Percentiles rank a stretch among this genome's conserved stretches.
phyloP scores from a whole-genome alignment of 257 asterid species.

The Prunella vulgaris region DNA sequence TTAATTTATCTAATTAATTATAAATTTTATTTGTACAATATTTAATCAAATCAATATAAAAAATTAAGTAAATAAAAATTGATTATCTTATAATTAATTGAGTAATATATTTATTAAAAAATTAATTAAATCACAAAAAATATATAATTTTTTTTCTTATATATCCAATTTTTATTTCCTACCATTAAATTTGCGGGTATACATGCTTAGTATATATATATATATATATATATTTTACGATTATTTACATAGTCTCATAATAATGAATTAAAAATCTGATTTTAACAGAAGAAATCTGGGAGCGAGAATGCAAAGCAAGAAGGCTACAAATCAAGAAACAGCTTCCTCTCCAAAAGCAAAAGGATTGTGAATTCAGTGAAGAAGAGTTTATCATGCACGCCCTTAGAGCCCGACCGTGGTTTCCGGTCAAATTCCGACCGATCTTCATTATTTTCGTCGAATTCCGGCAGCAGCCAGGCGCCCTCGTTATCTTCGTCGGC shows the following conservation, averaged over 20 bases:
- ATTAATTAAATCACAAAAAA: no score
- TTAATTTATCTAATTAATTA: no score
- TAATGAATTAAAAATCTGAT: not conserved
- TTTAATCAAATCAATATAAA: no score
- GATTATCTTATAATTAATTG: no score
- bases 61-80: no score
- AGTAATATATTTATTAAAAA: no score
- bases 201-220: no score
- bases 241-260: not conserved
- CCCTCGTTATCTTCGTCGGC: slow-evolving; percentile 23
- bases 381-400: slow-evolving; percentile 23
- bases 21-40: no score
- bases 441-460: slow-evolving; percentile 33
- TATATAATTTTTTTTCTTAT: no score
- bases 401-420: slow-evolving; percentile 5
- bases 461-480: not conserved
- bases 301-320: slow-evolving; percentile 16
- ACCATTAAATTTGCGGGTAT: no score
- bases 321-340: slow-evolving; percentile 15
- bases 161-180: no score
- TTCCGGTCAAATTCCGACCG: slow-evolving; percentile 20
- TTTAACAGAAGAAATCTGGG: slow-evolving; percentile 34
- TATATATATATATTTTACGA: no score
- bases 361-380: slow-evolving; percentile 16
- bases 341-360: slow-evolving; percentile 19